A percentile compares a stretch with the other conserved stretches of the same genome.
These are phyloP conservation scores for Scenedesmus sp. DNA, from an alignment of 163 green algal species.

Conservation along the genomic window DNA sequence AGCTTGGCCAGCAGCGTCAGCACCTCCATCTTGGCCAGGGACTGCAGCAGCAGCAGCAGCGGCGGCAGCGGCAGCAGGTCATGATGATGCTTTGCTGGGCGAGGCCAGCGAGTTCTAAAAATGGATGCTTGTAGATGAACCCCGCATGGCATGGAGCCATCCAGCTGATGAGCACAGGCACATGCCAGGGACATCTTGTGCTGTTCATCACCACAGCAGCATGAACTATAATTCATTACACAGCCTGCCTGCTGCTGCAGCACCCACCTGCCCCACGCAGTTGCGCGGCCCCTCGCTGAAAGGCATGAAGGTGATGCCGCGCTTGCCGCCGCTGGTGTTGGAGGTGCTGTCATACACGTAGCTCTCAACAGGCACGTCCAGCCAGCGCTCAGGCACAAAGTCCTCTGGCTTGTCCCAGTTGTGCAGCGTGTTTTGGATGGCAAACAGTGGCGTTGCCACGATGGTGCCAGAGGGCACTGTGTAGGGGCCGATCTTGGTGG, in stretches of 20 bases:
- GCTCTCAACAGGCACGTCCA: slow-evolving; percentile 65
- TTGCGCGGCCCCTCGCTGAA: slow-evolving; percentile 71
- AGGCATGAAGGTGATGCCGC: slow-evolving; percentile 66
- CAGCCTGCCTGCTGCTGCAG: not conserved
- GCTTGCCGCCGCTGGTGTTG: slow-evolving; percentile 28
- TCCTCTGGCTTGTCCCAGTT: slow-evolving; percentile 65
- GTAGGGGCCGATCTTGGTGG: slow-evolving; percentile 40
- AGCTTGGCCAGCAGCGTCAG: slow-evolving; percentile 67
- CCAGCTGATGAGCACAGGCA: not conserved
- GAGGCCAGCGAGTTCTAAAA: too few relatives aligned
- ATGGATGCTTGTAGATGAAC: not conserved
- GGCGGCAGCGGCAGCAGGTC: not conserved
- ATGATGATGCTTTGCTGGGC: too few relatives aligned
- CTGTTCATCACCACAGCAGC: not conserved
- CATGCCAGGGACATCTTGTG: not conserved
- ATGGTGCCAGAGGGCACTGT: slow-evolving; percentile 55
- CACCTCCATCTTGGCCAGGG: slow-evolving; percentile 71
- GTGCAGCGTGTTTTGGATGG: slow-evolving; percentile 63
- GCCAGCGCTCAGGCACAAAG: slow-evolving; percentile 69
- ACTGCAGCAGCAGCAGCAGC: slow-evolving; percentile 48
- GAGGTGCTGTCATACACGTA: slow-evolving; percentile 58
- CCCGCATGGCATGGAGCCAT: not conserved
- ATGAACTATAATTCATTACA: not conserved
- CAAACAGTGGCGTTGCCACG: slow-evolving; percentile 61
- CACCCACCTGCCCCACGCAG: slow-evolving; percentile 65